These are phyloP conservation scores for Thermothielavioides terrestris DNA, from an alignment of 495 filamentous ascomycete species.

Conservation along the genomic window DNA sequence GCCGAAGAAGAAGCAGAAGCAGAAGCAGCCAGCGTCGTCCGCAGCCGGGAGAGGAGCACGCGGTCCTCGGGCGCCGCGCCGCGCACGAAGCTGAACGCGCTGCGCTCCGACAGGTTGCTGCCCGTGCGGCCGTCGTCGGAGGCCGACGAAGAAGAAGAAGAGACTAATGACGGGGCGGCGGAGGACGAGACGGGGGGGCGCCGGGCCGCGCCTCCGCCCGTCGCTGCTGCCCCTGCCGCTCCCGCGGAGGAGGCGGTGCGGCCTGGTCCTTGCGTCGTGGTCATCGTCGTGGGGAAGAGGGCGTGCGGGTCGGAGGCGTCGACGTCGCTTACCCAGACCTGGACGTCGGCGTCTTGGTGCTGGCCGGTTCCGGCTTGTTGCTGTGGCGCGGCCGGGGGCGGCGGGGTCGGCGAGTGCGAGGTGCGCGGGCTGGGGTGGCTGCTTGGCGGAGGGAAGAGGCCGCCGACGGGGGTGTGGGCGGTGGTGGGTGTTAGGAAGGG, in stretches of 20 bases:
- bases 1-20: too few relatives aligned
- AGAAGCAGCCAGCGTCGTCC: background rate
- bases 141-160: background rate
- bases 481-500: conserved; percentile 37
- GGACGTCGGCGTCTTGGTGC: conserved; percentile 43
- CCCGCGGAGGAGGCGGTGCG: background rate
- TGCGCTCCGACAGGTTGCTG: conserved; percentile 37
- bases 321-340: conserved; percentile 54
- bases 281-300: conserved; percentile 10
- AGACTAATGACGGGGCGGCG: background rate
- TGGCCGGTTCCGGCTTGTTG: conserved; percentile 6
- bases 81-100: conserved; percentile 25
- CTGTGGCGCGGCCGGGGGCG: conserved; percentile 9
- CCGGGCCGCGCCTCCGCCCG: background rate
- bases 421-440: background rate
- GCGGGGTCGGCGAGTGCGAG: background rate
- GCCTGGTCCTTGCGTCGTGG: too few relatives aligned
- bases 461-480: background rate
- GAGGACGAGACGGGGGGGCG: background rate
- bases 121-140: conserved; percentile 23
- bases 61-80: conserved; percentile 5
- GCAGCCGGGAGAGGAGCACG: conserved; percentile 1
- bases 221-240: background rate
- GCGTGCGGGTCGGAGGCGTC: conserved; percentile 35
- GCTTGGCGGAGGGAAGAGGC: conserved; percentile 2